Evolutionary conservation across 805 yeast genomes (phyloP), one percentile per base, ranked within the genome.

Genomic region (Groenewaldozyma tartarivorans): DNA sequence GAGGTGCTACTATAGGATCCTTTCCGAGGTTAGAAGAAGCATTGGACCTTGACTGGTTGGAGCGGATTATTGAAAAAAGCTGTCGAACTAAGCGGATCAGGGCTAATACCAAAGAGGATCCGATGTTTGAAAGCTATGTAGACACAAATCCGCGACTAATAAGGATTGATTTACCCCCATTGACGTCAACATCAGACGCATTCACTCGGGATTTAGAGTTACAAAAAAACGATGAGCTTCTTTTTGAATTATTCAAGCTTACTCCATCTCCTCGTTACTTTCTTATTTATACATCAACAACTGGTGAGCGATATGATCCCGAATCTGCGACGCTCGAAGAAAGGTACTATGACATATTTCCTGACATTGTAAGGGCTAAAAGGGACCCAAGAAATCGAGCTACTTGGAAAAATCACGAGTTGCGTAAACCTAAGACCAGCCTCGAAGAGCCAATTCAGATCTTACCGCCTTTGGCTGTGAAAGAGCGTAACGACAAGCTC

Each of bases 231-330:
- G 78, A 73, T 48, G 71, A 67, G 35, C 60, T 65, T 13, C 45
- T 84, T 7, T 65, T 81, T 39, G 66, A 67, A 16, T 67, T 82
- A 3, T 46, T 82, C n/a, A 71, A 82, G 29, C 75, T 74, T 41
- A 57, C 82, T 9, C 95, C 96, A 1, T 69, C 88, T 0, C 95
- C 95, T 0, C 72, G 74, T 45, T 71, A 70, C 41, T 66, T 86
- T 2, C 61, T 87, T 2, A 57, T 85, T 2, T 64, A 77, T 43
- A 75, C 87, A 0, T 67, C 79, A 18, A 33, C 51, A 5, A 46
- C 41, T 13, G 47, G 58, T 35, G 45, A 40, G 41, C 38, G 43
- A 35, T 42, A 54, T 54, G 40, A 45, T 45, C 21, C 37, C 2
- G 39, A 33, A 15, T 41, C 29, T 9, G 43, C 38, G 36, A 36